Conservation (phyloP, 169 alveolate species). For the Blepharisma undulans region DNA sequence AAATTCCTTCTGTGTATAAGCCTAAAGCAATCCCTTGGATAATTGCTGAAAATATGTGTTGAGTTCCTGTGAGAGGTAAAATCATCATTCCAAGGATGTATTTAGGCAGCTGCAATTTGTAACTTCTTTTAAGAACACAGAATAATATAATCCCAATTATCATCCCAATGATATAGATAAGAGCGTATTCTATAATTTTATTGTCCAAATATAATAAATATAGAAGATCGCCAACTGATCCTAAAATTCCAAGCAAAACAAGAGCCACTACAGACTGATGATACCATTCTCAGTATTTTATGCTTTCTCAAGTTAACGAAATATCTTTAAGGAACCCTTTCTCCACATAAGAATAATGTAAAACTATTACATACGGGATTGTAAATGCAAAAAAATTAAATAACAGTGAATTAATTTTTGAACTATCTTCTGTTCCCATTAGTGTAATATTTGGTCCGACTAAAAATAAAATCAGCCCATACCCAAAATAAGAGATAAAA, state of each 20-base stretch:
- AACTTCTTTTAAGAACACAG: not conserved
- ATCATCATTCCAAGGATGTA: not conserved
- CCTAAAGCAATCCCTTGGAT: constrained; percentile 3
- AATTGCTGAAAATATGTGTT: not conserved
- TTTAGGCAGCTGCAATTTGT: not conserved
- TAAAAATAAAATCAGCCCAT: not conserved
- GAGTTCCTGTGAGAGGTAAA: constrained; percentile 23
- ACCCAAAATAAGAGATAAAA: not conserved
- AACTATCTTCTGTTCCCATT: not conserved
- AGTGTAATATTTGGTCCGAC: not conserved
- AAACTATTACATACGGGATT: not conserved
- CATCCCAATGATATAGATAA: not conserved
- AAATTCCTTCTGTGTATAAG: constrained; percentile 4
- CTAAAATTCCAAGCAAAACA: not conserved
- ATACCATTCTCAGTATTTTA: not conserved
- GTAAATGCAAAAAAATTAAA: not conserved
- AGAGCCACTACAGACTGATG: not conserved
- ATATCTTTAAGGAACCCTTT: not conserved
- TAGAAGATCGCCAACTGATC: not conserved
- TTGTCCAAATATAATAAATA: not conserved
- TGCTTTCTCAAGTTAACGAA: not conserved
- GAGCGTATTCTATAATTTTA: not conserved
- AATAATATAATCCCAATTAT: not conserved
- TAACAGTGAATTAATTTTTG: not conserved
- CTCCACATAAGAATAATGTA: not conserved